Base-by-base conservation (phyloP, 345 rosid genomes). In the Populus simonii region DNA sequence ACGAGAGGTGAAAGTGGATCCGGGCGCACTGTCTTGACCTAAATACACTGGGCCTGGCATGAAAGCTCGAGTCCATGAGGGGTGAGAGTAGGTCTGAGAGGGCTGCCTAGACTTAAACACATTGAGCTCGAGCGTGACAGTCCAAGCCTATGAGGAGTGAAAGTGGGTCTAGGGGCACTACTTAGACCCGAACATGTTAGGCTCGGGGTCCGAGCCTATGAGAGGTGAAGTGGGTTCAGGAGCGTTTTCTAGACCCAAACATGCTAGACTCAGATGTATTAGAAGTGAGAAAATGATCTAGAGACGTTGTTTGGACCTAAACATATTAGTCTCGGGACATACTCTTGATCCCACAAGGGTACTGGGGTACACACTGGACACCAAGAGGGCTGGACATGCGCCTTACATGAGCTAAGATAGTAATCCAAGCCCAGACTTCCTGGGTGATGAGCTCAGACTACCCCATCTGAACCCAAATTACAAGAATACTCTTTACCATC, bases 131-230 rank as follows among this genome's bases (percentile, higher is more conserved):
- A 33, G 35, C 4, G 35, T 33, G 4, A 33, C 0, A 33, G 0
- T 0, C 4, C 35, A 4, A 33, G 5, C 35, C 4, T 5, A 33
- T 0, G 0, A 33, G 4, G 0, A 0, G 35, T 33, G 35, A 33
- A 33, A 33, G 0, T 33, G 0, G 5, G 0, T 33, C 5, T 0
- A 33, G 5, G 5, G 0, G 4, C 5, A 5, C 0, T 33, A 0
- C 5, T 0, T 33, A 33, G 0, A 33, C 35, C 0, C 35, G 5
- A 33, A 33, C 35, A 33, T 33, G 35, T 4, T 0, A 33, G 5
- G 0, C 5, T 33, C 3, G 35, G 35, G 5, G 35, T 33, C 3
- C 35, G 3, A 33, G 0, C 35, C 5, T 0, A 33, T 4, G 0
- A 33, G 5, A 5, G 0, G 0, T 33, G 35, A 33, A 33, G 0